Evolutionary conservation across 257 asterid genomes (phyloP).

Genomic region (Capsicum pubescens): DNA sequence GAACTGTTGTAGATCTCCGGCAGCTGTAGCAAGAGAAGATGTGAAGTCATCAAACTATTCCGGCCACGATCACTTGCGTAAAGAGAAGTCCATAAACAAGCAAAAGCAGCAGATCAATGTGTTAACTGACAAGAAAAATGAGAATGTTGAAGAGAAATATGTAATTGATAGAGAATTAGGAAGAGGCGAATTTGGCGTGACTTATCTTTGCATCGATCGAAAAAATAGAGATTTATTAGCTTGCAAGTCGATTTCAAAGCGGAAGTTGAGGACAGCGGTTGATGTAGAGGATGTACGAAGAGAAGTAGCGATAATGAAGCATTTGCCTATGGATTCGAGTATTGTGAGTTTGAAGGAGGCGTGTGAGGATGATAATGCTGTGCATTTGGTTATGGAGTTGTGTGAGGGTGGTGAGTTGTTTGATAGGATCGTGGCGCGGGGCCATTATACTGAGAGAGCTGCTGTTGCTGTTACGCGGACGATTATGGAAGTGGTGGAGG

Average conservation of each 20-base stretch:
- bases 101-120: conserved; percentile 59
- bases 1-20: conserved; percentile 97
- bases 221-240: conserved; percentile 73
- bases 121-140: conserved; percentile 61
- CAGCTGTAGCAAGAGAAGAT: conserved; percentile 92
- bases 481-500: conserved; percentile 84
- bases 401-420: conserved; percentile 96
- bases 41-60: conserved; percentile 78
- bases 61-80: conserved; percentile 69
- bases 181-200: conserved; percentile 91
- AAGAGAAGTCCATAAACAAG: conserved; percentile 55
- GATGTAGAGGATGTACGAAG: conserved; percentile 94
- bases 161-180: conserved; percentile 80
- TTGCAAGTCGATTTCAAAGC: conserved; percentile 92
- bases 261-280: conserved; percentile 88
- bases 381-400: conserved; percentile 92
- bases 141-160: conserved; percentile 73
- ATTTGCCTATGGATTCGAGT: conserved; percentile 76
- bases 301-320: conserved; percentile 95
- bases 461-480: conserved; percentile 81
- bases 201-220: conserved; percentile 81
- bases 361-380: conserved; percentile 88
- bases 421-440: conserved; percentile 91
- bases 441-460: conserved; percentile 86
- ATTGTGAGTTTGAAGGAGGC: conserved; percentile 89